Evolutionary conservation across 108 stramenopile species (phyloP).

Genomic region (Fragilaria radians): DNA sequence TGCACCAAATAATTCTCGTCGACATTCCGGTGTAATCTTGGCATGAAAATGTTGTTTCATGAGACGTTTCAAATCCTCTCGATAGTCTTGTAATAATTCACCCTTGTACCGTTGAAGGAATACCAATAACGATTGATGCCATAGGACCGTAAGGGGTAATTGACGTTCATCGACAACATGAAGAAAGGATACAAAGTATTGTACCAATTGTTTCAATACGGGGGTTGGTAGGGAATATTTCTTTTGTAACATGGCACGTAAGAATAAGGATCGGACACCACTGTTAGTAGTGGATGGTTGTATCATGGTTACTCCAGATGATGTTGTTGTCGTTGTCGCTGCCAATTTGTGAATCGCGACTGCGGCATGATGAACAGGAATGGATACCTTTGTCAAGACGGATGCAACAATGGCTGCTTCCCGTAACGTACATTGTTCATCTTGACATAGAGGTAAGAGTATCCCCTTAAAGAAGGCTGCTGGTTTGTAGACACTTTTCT

Average conservation of each 20-base stretch:
- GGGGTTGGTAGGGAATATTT: conserved; percentile 96
- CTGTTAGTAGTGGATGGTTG: conserved; percentile 90
- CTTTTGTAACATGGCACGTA: conserved; percentile 91
- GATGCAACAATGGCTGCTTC: conserved; percentile 95
- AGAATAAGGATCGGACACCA: conserved; percentile 89
- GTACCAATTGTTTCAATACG: conserved; percentile 85
- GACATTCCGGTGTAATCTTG: conserved; percentile 94
- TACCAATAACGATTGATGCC: conserved; percentile 94
- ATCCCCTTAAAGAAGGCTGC: conserved; percentile 99
- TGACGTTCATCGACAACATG: conserved; percentile 29
- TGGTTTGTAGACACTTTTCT: conserved; percentile 96
- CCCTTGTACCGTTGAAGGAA: conserved; percentile 91
- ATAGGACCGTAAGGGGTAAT: conserved; percentile 92
- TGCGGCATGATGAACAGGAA: conserved; percentile 95
- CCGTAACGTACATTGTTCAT: conserved; percentile 86
- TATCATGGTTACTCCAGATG: too few relatives aligned
- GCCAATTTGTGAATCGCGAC: conserved; percentile 97
- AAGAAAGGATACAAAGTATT: conserved; percentile 83
- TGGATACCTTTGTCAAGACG: conserved; percentile 87
- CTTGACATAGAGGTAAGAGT: conserved; percentile 88
- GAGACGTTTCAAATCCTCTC: conserved; percentile 69
- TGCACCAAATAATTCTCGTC: conserved; percentile 91
- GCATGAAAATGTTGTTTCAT: conserved; percentile 90
- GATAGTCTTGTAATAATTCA: conserved; percentile 29
- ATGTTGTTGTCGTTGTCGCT: too few relatives aligned